A percentile compares a stretch with the other conserved stretches of the same genome.
Evolutionary conservation across 2,329 filamentous ascomycete species (phyloP).

Genomic region (Aspergillus ruber): DNA sequence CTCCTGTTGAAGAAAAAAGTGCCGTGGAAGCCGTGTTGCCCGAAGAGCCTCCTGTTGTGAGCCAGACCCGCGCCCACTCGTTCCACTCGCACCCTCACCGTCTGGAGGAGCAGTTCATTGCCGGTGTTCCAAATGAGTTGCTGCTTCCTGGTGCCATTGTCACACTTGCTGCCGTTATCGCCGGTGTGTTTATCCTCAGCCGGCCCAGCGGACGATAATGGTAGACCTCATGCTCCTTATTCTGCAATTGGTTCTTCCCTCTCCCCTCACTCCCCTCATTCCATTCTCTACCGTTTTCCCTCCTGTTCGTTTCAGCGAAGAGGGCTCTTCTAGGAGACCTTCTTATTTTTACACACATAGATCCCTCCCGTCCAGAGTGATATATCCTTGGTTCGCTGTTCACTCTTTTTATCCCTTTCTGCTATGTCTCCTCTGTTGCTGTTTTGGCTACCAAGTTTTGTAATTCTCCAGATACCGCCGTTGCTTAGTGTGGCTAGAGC

Average conservation of each 20-base stretch:
- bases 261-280: background rate
- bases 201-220: constrained; percentile 50
- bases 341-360: no score
- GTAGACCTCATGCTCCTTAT: background rate
- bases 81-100: constrained; percentile 39
- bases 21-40: constrained; percentile 50
- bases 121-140: constrained; percentile 88
- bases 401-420: background rate
- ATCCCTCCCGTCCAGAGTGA: constrained; percentile 2
- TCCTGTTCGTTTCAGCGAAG: background rate
- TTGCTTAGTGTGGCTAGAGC: background rate
- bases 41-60: constrained; percentile 35
- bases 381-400: background rate
- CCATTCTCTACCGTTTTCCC: background rate
- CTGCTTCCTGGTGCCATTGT: constrained; percentile 90
- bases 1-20: constrained; percentile 45
- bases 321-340: no score
- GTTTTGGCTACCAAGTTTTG: background rate
- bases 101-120: constrained; percentile 70
- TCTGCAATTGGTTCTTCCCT: background rate
- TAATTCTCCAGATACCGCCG: background rate
- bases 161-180: constrained; percentile 87
- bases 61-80: constrained; percentile 34
- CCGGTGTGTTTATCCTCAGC: constrained; percentile 85
- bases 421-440: constrained; percentile 1